Conservation (phyloP, 768 basidiomycete genomes). For the Psilocybe cubensis region DNA sequence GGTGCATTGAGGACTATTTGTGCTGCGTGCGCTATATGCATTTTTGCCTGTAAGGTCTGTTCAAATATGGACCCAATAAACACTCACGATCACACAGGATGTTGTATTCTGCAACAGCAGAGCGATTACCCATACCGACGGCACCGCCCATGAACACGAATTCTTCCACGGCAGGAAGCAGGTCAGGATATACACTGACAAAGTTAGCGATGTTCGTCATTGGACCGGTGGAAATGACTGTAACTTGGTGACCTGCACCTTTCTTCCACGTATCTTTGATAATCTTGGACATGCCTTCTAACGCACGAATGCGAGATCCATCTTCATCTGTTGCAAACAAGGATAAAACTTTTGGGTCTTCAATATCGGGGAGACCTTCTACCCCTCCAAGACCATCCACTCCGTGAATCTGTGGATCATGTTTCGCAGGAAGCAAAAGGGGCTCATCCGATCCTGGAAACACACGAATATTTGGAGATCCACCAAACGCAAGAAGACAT, state of each 20-base stretch:
- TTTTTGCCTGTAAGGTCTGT: not conserved
- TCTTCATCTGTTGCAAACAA: slow-evolving; percentile 49
- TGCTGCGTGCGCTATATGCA: slow-evolving; percentile 68
- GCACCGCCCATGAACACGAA: slow-evolving; percentile 94
- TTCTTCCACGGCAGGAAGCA: slow-evolving; percentile 61
- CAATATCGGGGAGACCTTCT: slow-evolving; percentile 64
- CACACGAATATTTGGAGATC: slow-evolving; percentile 57
- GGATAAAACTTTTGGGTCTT: slow-evolving; percentile 50
- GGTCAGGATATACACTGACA: slow-evolving; percentile 54
- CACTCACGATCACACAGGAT: slow-evolving; percentile 81
- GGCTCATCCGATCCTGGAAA: slow-evolving; percentile 75
- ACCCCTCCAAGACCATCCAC: slow-evolving; percentile 84
- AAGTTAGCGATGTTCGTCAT: slow-evolving; percentile 85
- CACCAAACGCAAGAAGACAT: slow-evolving; percentile 77
- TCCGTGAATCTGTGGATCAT: slow-evolving; percentile 84
- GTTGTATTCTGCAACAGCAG: slow-evolving; percentile 83
- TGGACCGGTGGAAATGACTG: slow-evolving; percentile 78
- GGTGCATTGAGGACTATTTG: slow-evolving; percentile 80
- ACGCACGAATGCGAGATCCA: slow-evolving; percentile 50
- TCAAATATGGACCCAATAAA: not conserved
- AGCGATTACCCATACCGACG: slow-evolving; percentile 81
- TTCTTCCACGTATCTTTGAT: slow-evolving; percentile 59
- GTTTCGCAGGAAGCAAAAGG: slow-evolving; percentile 59
- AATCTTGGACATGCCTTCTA: slow-evolving; percentile 69
- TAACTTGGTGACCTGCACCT: slow-evolving; percentile 62